These are phyloP conservation scores for Fusarium longipes DNA, from an alignment of 2,329 filamentous ascomycete species.

Conservation along the genomic window DNA sequence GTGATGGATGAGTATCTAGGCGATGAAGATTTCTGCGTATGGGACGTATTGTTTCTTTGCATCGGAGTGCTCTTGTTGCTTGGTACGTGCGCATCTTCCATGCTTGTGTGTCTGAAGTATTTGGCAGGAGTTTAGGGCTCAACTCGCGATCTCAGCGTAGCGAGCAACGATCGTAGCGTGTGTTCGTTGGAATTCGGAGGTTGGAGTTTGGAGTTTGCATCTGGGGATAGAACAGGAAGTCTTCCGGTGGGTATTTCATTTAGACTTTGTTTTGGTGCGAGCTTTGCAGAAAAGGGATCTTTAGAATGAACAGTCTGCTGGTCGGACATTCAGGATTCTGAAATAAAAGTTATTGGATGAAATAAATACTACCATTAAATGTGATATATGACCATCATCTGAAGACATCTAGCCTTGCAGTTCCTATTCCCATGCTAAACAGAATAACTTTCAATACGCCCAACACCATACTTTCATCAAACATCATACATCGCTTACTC, in stretches of 20 bases:
- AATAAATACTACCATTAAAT: slow-evolving; percentile 28
- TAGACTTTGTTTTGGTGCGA: neutral
- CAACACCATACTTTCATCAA: slow-evolving; percentile 38
- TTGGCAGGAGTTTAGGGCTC: neutral
- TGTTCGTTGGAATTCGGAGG: neutral
- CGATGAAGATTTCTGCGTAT: neutral
- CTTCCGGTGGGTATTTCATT: neutral
- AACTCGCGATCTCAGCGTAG: neutral
- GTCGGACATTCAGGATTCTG: neutral
- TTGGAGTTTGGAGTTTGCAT: neutral
- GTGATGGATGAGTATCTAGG: neutral
- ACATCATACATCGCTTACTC: slow-evolving; percentile 37
- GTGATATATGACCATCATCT: slow-evolving; percentile 29
- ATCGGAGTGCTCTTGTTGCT: neutral
- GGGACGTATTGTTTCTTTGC: neutral
- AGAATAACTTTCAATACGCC: slow-evolving; percentile 21
- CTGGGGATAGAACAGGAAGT: neutral
- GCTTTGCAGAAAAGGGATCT: neutral
- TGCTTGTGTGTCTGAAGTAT: neutral
- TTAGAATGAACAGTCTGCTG: neutral
- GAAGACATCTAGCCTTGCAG: slow-evolving; percentile 12
- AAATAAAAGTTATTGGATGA: neutral
- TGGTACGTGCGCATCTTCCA: neutral
- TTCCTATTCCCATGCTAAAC: slow-evolving; percentile 17
- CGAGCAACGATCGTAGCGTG: neutral